phyloP scores from a whole-genome alignment of 495 filamentous ascomycete genomes.

The Neurospora sp. region DNA sequence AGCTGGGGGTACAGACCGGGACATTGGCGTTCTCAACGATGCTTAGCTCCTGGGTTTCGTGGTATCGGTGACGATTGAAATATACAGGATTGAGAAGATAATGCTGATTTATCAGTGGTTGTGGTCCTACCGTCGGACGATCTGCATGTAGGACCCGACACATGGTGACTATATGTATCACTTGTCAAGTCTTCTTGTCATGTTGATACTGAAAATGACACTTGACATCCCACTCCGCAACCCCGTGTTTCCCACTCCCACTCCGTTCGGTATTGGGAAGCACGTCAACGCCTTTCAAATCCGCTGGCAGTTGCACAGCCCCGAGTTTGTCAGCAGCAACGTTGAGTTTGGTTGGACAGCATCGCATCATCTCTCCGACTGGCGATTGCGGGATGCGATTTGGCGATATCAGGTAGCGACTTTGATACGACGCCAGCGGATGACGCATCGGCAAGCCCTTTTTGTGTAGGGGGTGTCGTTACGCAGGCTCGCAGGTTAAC shows the following conservation, averaged over 20 bases:
- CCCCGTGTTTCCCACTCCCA: neutral
- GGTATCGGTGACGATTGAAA: neutral
- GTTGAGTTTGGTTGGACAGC: neutral
- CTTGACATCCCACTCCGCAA: neutral
- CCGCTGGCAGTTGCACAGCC: neutral
- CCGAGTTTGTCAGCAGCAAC: neutral
- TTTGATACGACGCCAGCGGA: neutral
- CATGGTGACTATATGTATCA: neutral
- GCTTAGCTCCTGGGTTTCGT: neutral
- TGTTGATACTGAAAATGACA: neutral
- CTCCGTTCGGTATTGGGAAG: neutral
- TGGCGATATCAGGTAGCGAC: neutral
- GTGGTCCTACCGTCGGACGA: neutral
- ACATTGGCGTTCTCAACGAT: neutral
- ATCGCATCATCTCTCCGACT: neutral
- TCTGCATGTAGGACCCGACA: neutral
- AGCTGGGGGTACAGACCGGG: neutral
- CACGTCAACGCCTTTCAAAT: neutral
- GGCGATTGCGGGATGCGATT: neutral
- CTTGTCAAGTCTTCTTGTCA: neutral
- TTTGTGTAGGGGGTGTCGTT: neutral
- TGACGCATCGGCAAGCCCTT: neutral
- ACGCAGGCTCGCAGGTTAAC: neutral
- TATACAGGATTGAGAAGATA: neutral
- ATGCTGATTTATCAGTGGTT: neutral